These are phyloP conservation scores for Penium margaritaceum DNA, from an alignment of 139 green algal genomes.

Conservation along the genomic window DNA sequence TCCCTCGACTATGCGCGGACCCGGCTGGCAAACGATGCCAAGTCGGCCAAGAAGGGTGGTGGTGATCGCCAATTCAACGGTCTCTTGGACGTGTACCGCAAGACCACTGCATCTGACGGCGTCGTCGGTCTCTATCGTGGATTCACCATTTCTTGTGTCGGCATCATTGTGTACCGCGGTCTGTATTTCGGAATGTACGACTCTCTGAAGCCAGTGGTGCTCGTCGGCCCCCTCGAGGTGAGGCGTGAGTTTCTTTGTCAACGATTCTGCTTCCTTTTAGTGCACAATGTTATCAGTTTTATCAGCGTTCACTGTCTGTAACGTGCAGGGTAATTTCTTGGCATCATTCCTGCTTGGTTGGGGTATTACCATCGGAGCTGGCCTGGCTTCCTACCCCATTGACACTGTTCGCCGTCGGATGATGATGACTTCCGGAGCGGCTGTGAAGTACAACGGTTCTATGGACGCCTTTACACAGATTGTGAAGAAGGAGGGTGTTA, in stretches of 20 bases:
- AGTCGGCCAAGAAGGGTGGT: constrained; percentile 52
- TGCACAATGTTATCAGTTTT: too few relatives aligned
- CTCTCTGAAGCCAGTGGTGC: constrained; percentile 58
- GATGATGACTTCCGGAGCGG: constrained; percentile 91
- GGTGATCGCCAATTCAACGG: constrained; percentile 80
- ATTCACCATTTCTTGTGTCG: constrained; percentile 87
- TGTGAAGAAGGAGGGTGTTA: constrained; percentile 74
- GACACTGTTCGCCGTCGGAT: constrained; percentile 94
- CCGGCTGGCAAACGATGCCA: constrained; percentile 85
- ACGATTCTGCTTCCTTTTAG: too few relatives aligned
- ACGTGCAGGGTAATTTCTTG: constrained; percentile 39
- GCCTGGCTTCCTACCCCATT: constrained; percentile 93
- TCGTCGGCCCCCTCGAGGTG: constrained; percentile 22
- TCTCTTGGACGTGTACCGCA: constrained; percentile 70
- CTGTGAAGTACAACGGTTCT: constrained; percentile 61
- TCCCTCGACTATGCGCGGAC: constrained; percentile 97
- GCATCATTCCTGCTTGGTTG: constrained; percentile 40
- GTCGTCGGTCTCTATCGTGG: constrained; percentile 68
- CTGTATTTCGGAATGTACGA: constrained; percentile 99
- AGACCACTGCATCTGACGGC: constrained; percentile 55
- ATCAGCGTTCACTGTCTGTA: too few relatives aligned
- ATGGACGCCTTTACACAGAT: constrained; percentile 71
- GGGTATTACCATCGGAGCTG: constrained; percentile 68
- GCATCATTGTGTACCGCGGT: constrained; percentile 97
- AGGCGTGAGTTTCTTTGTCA: too few relatives aligned